Conservation (phyloP, 2,329 filamentous ascomycete species). For the Hymenoscyphus repandus region DNA sequence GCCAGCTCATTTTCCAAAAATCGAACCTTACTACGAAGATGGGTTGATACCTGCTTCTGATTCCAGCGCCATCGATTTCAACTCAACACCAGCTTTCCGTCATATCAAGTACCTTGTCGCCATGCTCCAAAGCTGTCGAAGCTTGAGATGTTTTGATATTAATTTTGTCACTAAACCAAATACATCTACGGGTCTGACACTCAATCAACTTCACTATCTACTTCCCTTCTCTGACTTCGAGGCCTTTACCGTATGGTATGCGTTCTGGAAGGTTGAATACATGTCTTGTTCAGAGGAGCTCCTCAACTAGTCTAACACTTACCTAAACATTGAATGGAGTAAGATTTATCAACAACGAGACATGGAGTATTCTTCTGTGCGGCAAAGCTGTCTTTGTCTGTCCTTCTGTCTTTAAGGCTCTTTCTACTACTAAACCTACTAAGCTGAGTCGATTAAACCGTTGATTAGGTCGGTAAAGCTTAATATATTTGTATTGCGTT, state of each 20-base stretch:
- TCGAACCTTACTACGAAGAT: neutral
- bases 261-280: conserved; percentile 16
- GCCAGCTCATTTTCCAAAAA: neutral
- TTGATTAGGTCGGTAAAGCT: no score
- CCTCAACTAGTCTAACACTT: conserved; percentile 6
- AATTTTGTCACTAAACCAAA: neutral
- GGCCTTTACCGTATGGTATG: conserved; percentile 18
- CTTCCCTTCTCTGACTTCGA: conserved; percentile 25
- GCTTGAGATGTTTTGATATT: neutral
- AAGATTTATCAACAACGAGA: conserved; percentile 4
- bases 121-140: neutral
- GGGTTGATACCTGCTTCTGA: neutral
- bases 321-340: conserved; percentile 4
- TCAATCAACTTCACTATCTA: conserved; percentile 17
- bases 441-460: no score
- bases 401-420: no score
- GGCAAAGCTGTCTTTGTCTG: neutral
- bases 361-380: neutral
- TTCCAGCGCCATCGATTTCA: neutral
- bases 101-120: neutral
- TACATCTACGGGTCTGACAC: conserved; percentile 1
- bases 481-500: no score
- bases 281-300: conserved; percentile 12
- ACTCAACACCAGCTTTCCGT: neutral
- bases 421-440: neutral